These are phyloP conservation scores for Botrytis galanthina DNA, from an alignment of 2,329 filamentous ascomycete species.

Conservation along the genomic window DNA sequence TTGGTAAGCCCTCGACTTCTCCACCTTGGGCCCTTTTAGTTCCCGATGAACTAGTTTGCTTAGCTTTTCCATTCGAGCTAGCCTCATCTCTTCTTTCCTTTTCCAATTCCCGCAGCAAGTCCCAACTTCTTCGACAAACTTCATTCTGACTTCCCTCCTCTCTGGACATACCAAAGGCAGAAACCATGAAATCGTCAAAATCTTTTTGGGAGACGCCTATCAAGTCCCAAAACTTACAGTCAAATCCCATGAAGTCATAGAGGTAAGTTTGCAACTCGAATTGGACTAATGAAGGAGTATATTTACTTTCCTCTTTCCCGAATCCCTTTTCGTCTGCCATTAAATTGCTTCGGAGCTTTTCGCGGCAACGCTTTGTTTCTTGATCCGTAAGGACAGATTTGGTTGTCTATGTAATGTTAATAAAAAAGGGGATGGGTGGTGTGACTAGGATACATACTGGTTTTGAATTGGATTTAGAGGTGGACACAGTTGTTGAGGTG, in stretches of 20 bases:
- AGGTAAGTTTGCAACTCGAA: not conserved
- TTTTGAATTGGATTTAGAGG: not conserved
- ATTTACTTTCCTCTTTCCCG: not conserved
- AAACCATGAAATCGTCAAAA: not conserved
- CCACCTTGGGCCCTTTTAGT: not conserved
- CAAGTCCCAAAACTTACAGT: not conserved
- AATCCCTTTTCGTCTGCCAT: not conserved
- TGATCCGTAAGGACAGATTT: not conserved
- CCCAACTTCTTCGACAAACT: slow-evolving; percentile 1
- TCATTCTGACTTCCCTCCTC: not conserved
- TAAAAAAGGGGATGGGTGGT: not conserved
- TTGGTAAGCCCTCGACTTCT: not conserved
- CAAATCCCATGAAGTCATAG: not conserved
- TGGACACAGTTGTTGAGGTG: not conserved
- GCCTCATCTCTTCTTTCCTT: not conserved
- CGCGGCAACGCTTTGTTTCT: not conserved
- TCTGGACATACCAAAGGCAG: not conserved
- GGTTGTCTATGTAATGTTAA: not conserved
- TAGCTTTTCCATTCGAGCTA: not conserved
- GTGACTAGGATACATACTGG: not conserved
- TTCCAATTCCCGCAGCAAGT: slow-evolving; percentile 2
- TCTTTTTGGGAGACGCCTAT: not conserved
- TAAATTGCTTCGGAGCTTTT: not conserved
- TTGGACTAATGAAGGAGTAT: not conserved
- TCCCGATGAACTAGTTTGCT: not conserved